Base-by-base conservation (phyloP, 352 stramenopile genomes). In the Hyaloperonospora arabidopsidis region DNA sequence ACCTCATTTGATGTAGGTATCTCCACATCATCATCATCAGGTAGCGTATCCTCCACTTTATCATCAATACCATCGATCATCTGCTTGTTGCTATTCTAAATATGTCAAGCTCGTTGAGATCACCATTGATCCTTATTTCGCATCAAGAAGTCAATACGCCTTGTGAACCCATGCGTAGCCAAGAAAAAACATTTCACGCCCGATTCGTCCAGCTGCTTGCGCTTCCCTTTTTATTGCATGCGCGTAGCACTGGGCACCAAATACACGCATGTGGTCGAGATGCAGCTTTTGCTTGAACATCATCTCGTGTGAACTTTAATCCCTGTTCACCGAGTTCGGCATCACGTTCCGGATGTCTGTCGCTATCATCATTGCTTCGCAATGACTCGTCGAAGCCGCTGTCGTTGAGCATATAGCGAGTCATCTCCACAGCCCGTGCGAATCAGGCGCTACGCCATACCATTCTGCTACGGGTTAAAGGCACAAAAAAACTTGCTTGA, bases 101-200 rank as follows among this genome's bases (percentile, higher is more conserved):
- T 22, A 45, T 15, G 10, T 45, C 8, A 45, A 6, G 39, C 18
- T 45, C 11, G 7, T 18, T 22, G 39, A 45, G 8, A 45, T 45
- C 2, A 45, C 17, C 2, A 45, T 22, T 23, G 39, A 23, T 22
- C 39, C 39, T n/a, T 41, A 3, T 3, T 2, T 41, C 35, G 35
- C 35, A 23, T 45, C 22, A 4, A 45, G 13, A 45, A 45, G 39
- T 45, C 39, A 15, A 22, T 45, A 45, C 11, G 39, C 39, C 39
- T 45, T 45, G 13, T 22, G 13, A 17, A 22, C 1, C 18, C 5
- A 10, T 11, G 2, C 39, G n/a, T 23, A 45, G 7, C 39, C 39
- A 4, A 45, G 15, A 22, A 45, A 45, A 3, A 23, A 17, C 15
- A 45, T 15, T 45, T 45, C 2, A 5, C 35, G 4, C 39, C 7